Percentiles rank a stretch among this genome's conserved stretches.
phyloP scores from a whole-genome alignment of 306 rosid species.

The Prunus padus region DNA sequence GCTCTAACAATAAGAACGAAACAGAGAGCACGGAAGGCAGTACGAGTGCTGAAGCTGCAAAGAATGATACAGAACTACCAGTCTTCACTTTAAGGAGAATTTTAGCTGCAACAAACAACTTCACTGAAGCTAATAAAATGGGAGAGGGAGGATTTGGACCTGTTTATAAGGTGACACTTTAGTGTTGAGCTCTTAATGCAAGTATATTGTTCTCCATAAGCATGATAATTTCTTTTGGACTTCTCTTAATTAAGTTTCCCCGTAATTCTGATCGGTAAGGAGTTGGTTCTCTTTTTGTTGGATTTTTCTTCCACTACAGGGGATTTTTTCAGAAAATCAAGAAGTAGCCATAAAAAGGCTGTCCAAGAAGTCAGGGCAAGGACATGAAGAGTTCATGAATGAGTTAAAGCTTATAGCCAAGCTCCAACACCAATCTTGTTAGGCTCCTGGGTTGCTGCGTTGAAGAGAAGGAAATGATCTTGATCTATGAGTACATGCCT shows the following conservation, averaged over 20 bases:
- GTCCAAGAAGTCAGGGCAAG: too few species aligned
- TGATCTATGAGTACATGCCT: conserved; percentile 52
- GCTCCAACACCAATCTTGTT: conserved; percentile 49
- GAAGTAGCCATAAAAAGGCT: too few species aligned
- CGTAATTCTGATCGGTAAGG: not conserved
- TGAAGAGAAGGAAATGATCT: conserved; percentile 35
- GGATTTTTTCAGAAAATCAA: not conserved
- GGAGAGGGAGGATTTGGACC: conserved; percentile 66
- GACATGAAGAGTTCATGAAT: conserved; percentile 10
- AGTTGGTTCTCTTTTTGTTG: not conserved
- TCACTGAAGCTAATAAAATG: conserved; percentile 44
- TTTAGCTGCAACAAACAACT: conserved; percentile 39
- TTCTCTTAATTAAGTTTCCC: not conserved
- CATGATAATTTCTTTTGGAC: not conserved
- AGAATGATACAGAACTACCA: conserved; percentile 36
- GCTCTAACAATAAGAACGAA: not conserved
- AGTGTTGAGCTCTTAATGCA: not conserved
- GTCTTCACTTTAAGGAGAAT: conserved; percentile 31
- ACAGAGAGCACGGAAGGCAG: too few species aligned
- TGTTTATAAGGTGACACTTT: conserved; percentile 42
- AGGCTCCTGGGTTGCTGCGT: conserved; percentile 42
- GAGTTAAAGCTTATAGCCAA: conserved; percentile 44
- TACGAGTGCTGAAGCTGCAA: conserved; percentile 11
- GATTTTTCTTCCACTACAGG: conserved; percentile 21
- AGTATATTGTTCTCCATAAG: not conserved